Evolutionary conservation across 768 basidiomycete genomes (phyloP), one percentile per base, ranked within the genome.

Genomic region (Macrolepiota fuliginosa): DNA sequence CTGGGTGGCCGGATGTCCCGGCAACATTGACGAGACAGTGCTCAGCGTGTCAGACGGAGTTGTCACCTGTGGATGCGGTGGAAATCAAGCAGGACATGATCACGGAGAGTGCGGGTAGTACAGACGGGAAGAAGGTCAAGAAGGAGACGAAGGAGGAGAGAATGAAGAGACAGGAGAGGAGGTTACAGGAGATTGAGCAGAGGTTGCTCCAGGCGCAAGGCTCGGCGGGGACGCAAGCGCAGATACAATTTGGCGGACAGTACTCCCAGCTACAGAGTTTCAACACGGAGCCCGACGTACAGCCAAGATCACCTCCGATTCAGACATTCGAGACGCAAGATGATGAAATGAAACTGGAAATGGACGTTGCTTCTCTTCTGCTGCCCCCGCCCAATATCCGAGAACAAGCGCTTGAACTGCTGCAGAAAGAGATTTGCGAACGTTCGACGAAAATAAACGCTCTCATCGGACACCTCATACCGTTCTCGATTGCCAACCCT

Each of bases 381-480:
- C 42, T 54, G 1, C 47, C 53, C n/a, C 36, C n/a, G 19, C 53
- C 45, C 32, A 55, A 37, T 35, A 17, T 55, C 32, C 29, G 54
- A 47, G 60, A 54, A 49, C 60, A 55, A 49, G 60, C 60, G 2
- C 35, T 37, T 7, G 15, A 32, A 39, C 13, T 61, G 2, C 24
- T 61, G n/a, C 60, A 55, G 17, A 32, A 37, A 12, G 85, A 88
- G 62, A 81, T 83, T 64, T 88, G 87, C 68, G 84, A 83, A 57
- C 83, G 90, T 3, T 96, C 94, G 15, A 95, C 96, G 25, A 98
- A 98, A 77, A 86, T 97, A 77, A 86, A 88, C 62, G 87, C 89
- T 4, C 81, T 99, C 4, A 76, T 98, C 42, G 76, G 75, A 17
- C 95, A 98, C 69, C 83, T 99, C 52, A 72, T 92, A 25, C 82